phyloP scores from a whole-genome alignment of 495 filamentous ascomycete genomes.

The Daldinia grandis region DNA sequence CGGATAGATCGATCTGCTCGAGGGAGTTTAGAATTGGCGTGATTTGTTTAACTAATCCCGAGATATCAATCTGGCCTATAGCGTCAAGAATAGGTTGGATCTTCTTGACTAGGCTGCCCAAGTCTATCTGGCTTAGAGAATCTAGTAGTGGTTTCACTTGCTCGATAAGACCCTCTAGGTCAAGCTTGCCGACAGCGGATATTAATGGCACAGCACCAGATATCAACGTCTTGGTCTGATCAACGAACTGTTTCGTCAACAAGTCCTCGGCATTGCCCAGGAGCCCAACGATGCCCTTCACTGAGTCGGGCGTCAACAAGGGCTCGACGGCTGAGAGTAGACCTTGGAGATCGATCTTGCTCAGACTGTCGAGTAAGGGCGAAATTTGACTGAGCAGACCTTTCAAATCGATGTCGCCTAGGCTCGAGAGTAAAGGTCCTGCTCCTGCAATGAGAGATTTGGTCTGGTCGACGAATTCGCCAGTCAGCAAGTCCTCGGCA shows the following conservation, averaged over 20 bases:
- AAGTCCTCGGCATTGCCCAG: slow-evolving; percentile 54
- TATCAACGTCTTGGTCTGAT: slow-evolving; percentile 53
- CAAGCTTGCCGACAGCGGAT: slow-evolving; percentile 49
- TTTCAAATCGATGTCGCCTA: slow-evolving; percentile 47
- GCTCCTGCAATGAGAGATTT: slow-evolving; percentile 49
- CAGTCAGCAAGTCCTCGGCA: slow-evolving; percentile 53
- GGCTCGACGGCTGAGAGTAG: slow-evolving; percentile 38
- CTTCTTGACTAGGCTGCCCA: slow-evolving; percentile 56
- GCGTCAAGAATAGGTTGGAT: slow-evolving; percentile 52
- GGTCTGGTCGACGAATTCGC: slow-evolving; percentile 54
- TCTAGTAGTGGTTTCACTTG: slow-evolving; percentile 50
- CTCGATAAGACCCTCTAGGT: slow-evolving; percentile 47
- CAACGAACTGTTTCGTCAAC: slow-evolving; percentile 52
- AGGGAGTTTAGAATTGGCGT: slow-evolving; percentile 44
- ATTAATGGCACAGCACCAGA: slow-evolving; percentile 48
- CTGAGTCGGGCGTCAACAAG: slow-evolving; percentile 50
- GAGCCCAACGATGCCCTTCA: slow-evolving; percentile 51
- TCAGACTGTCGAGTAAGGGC: slow-evolving; percentile 44
- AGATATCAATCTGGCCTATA: slow-evolving; percentile 56
- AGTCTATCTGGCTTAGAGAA: slow-evolving; percentile 49
- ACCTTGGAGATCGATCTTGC: slow-evolving; percentile 45
- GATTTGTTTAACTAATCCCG: slow-evolving; percentile 35
- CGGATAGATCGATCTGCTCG: slow-evolving; percentile 48
- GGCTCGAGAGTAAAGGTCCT: slow-evolving; percentile 45
- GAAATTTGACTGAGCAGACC: slow-evolving; percentile 43